phyloP scores from a whole-genome alignment of 768 basidiomycete species.

The Lentinus brumalis region DNA sequence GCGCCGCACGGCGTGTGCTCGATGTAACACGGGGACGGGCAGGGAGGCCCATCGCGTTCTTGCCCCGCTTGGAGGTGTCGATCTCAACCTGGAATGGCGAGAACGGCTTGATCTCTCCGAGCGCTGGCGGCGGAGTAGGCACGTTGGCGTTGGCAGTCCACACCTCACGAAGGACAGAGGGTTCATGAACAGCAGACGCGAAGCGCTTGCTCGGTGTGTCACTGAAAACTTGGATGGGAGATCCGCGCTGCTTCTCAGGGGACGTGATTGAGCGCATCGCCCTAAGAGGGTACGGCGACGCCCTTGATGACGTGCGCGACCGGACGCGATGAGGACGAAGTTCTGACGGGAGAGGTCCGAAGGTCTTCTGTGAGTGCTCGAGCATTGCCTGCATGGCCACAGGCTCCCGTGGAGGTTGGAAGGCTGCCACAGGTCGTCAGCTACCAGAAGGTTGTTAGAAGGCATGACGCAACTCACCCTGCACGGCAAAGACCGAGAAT shows the following conservation, averaged over 20 bases:
- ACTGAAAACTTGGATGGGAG: conserved; percentile 24
- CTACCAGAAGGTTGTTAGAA: neutral
- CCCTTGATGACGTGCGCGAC: conserved; percentile 68
- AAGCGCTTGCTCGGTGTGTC: conserved; percentile 19
- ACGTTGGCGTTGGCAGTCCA: conserved; percentile 32
- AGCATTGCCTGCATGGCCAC: conserved; percentile 73
- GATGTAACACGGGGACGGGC: conserved; percentile 56
- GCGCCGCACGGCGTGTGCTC: conserved; percentile 53
- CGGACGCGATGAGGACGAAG: conserved; percentile 62
- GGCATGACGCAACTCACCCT: conserved; percentile 52
- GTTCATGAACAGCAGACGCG: conserved; percentile 22
- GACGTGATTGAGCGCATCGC: conserved; percentile 48
- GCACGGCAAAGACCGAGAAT: conserved; percentile 69
- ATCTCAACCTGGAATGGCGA: conserved; percentile 41
- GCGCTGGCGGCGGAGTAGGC: conserved; percentile 37
- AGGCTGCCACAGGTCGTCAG: conserved; percentile 45
- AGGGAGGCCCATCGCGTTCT: conserved; percentile 32
- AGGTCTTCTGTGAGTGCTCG: conserved; percentile 71
- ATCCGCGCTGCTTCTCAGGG: conserved; percentile 40
- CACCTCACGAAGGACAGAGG: conserved; percentile 44
- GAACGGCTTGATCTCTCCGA: conserved; percentile 45
- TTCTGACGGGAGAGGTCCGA: conserved; percentile 73
- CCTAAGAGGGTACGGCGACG: conserved; percentile 72
- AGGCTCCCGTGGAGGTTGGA: conserved; percentile 66
- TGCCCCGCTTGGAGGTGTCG: conserved; percentile 39